Base-by-base conservation (phyloP, 1,139 yeast genomes). In the Hanseniaspora gamundiae region DNA sequence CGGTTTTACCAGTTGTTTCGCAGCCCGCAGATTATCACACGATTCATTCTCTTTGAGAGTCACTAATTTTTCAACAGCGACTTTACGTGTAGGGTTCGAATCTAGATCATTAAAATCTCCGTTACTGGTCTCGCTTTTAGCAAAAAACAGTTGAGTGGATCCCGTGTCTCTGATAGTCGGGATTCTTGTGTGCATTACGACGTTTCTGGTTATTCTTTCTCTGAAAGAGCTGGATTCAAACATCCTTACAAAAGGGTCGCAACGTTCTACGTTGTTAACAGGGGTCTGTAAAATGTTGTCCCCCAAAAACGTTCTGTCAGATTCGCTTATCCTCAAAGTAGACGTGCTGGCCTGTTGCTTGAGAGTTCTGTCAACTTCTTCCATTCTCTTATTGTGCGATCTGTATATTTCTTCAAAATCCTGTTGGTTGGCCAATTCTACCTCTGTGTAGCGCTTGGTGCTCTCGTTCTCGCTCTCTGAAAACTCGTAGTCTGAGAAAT, bases 281-380 rank as follows among this genome's bases (percentile, higher is more conserved):
- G 36, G 36, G 10, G 36, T n/a, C 4, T n/a, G 24, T 13, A 33
- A 4, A n/a, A 17, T n/a, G n/a, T 19, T 19, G 4, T 33, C 36
- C 10, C 36, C 36, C n/a, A 33, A 19, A 4, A 33, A 9, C 5
- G 36, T 33, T 33, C 36, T 9, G n/a, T 33, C 36, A 17, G 20
- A 17, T 33, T 33, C 36, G n/a, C 36, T 33, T 4, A 33, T 33
- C 9, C 36, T 33, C 11, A 33, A 19, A 3, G 36, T 33, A 7
- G 36, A 33, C 17, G 36, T 33, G 22, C 36, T 33, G 5, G 36
- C 36, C 24, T 33, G 36, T 19, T 33, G n/a, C 36, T n/a, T 33
- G n/a, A 33, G 19, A 8, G 22, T 33, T 19, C 16, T 33, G 21
- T 33, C 36, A 33, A 33, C 36, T 22, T 33, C 36, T 7, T 33